Evolutionary conservation across 192 early-diverging fungal genomes (phyloP).

Genomic region (Coemansia guatemalensis): DNA sequence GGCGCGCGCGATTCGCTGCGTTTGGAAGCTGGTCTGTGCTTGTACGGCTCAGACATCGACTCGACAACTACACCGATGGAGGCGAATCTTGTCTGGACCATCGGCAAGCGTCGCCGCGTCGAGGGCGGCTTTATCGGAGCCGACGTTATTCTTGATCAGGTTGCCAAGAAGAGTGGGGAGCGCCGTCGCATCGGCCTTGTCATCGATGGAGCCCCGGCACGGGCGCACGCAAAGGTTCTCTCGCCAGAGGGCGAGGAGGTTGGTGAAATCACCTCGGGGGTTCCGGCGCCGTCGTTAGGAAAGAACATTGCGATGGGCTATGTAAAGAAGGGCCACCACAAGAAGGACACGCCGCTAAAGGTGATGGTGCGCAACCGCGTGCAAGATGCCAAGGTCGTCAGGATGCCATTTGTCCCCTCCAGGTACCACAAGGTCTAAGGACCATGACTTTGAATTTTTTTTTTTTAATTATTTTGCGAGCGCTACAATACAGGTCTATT

Average conservation of each 20-base stretch:
- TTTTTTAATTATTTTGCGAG: neutral
- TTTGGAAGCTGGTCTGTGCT: slow-evolving; percentile 94
- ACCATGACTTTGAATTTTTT: neutral
- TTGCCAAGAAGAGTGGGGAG: slow-evolving; percentile 70
- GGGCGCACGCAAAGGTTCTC: slow-evolving; percentile 71
- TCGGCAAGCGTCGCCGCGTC: slow-evolving; percentile 83
- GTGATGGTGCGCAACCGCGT: slow-evolving; percentile 87
- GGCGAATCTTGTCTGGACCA: slow-evolving; percentile 92
- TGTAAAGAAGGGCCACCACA: slow-evolving; percentile 85
- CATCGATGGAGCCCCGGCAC: slow-evolving; percentile 91
- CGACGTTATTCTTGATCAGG: slow-evolving; percentile 79
- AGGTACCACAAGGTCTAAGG: slow-evolving; percentile 67
- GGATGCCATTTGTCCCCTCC: slow-evolving; percentile 94
- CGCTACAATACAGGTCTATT: neutral
- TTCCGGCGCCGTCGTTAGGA: slow-evolving; percentile 86
- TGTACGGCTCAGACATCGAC: slow-evolving; percentile 96
- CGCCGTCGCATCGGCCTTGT: slow-evolving; percentile 87
- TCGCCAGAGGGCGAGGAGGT: slow-evolving; percentile 61
- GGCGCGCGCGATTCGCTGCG: slow-evolving; percentile 94
- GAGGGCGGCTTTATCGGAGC: slow-evolving; percentile 94
- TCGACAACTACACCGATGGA: slow-evolving; percentile 91
- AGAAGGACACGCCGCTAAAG: slow-evolving; percentile 85
- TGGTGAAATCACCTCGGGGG: slow-evolving; percentile 90
- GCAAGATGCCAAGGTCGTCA: slow-evolving; percentile 80
- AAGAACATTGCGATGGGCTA: slow-evolving; percentile 99